These are phyloP conservation scores for Xylaria grammica DNA, from an alignment of 495 filamentous ascomycete genomes.

Conservation along the genomic window DNA sequence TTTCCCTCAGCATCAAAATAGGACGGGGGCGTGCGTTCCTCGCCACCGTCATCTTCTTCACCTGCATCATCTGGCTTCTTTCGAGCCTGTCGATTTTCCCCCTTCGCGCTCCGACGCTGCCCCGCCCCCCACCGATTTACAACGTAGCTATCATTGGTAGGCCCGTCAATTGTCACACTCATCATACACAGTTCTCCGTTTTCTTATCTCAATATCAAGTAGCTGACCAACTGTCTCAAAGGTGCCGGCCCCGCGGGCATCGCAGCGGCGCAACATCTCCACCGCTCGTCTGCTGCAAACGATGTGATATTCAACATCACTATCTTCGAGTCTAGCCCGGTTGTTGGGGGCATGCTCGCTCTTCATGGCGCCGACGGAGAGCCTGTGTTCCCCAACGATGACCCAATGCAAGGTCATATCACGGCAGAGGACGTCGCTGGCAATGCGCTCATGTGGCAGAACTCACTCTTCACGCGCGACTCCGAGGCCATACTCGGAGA, in stretches of 20 bases:
- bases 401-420: constrained; percentile 27
- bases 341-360: constrained; percentile 33
- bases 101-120: neutral
- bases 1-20: too few species aligned
- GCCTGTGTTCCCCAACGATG: constrained; percentile 28
- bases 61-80: too few species aligned
- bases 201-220: too few species aligned
- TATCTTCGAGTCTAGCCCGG: constrained; percentile 32
- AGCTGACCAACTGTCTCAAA: neutral
- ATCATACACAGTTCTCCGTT: neutral
- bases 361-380: constrained; percentile 24
- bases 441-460: constrained; percentile 30
- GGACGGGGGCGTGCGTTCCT: too few species aligned
- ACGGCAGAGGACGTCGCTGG: constrained; percentile 36
- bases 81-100: too few species aligned
- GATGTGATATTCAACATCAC: constrained; percentile 31
- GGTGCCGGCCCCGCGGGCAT: constrained; percentile 38
- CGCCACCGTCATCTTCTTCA: too few species aligned
- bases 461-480: constrained; percentile 30
- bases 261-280: constrained; percentile 32
- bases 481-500: constrained; percentile 28
- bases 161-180: neutral
- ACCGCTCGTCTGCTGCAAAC: neutral
- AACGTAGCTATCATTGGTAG: neutral
- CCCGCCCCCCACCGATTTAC: neutral